Conservation (phyloP, 2,329 filamentous ascomycete species). For the Trichoderma endophyticum region DNA sequence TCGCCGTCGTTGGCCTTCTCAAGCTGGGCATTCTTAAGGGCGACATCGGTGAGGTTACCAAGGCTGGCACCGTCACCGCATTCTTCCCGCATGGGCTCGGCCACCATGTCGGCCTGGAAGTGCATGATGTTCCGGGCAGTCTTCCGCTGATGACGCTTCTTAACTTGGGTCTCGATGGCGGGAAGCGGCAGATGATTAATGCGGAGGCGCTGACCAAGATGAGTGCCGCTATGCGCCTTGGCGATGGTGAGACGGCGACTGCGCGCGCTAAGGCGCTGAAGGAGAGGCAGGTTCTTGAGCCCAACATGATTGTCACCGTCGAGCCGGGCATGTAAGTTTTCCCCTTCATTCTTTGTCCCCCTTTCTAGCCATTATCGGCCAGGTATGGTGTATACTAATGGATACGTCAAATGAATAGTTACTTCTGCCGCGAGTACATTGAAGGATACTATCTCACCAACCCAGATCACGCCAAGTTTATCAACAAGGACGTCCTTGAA, state of each 20-base stretch:
- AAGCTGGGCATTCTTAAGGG: conserved; percentile 69
- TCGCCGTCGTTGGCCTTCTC: conserved; percentile 69
- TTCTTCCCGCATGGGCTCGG: conserved; percentile 67
- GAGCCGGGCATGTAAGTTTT: conserved; percentile 65
- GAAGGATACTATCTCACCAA: conserved; percentile 64
- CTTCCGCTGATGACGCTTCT: conserved; percentile 28
- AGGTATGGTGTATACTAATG: conserved; percentile 3
- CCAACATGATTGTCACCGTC: conserved; percentile 71
- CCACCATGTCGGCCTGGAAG: conserved; percentile 64
- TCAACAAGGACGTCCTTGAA: conserved; percentile 63
- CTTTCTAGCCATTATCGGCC: background rate
- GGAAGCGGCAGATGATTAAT: conserved; percentile 43
- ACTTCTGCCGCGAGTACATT: conserved; percentile 72
- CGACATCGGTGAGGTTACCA: conserved; percentile 54
- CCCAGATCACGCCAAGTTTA: conserved; percentile 56
- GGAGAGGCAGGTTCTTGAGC: conserved; percentile 44
- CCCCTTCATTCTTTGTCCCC: background rate
- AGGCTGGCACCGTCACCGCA: conserved; percentile 52
- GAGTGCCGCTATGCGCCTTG: conserved; percentile 27
- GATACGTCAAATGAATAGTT: conserved; percentile 42
- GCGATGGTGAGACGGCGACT: conserved; percentile 24
- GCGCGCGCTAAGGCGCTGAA: conserved; percentile 28
- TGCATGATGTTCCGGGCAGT: conserved; percentile 55
- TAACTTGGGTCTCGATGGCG: conserved; percentile 31
- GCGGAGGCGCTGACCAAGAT: conserved; percentile 35